phyloP scores from a whole-genome alignment of 495 filamentous ascomycete species.

The Choiromyces venosus region DNA sequence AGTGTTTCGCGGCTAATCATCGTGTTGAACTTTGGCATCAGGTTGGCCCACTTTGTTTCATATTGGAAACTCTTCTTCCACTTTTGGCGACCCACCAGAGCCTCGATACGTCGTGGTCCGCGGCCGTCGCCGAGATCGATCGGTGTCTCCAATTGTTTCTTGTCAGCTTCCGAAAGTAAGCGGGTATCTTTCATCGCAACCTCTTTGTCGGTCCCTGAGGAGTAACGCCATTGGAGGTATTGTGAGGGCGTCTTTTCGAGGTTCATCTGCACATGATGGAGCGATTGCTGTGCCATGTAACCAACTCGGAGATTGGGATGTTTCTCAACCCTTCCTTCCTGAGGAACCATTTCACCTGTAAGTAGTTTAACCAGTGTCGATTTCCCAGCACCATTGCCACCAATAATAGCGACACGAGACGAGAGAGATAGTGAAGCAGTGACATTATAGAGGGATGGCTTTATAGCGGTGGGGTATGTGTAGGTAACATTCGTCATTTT shows the following conservation, averaged over 20 bases:
- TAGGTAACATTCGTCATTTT: conserved; percentile 88
- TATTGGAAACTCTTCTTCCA: conserved; percentile 99
- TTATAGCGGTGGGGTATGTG: conserved; percentile 78
- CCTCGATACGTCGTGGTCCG: conserved; percentile 71
- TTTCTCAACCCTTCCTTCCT: conserved; percentile 86
- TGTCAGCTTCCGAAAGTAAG: conserved; percentile 75
- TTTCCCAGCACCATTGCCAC: conserved; percentile 96
- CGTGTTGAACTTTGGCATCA: conserved; percentile 87
- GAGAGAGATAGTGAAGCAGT: conserved; percentile 80
- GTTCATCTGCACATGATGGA: conserved; percentile 99
- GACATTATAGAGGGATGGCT: conserved; percentile 83
- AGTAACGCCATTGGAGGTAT: conserved; percentile 98
- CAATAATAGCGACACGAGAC: conserved; percentile 91
- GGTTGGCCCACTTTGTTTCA: conserved; percentile 88
- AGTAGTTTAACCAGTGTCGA: conserved; percentile 96
- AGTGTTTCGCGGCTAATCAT: conserved; percentile 92
- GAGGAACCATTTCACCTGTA: conserved; percentile 90
- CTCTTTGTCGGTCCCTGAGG: conserved; percentile 92
- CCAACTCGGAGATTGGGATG: conserved; percentile 98
- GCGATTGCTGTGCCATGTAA: conserved; percentile 98
- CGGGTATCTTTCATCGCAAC: conserved; percentile 97
- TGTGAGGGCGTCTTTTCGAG: conserved; percentile 98
- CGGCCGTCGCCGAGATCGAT: conserved; percentile 79
- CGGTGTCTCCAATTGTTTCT: conserved; percentile 80
- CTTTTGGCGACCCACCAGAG: conserved; percentile 92